Evolutionary conservation across 768 basidiomycete species (phyloP), one percentile per base, ranked within the genome.

Genomic region (Mycena venus): DNA sequence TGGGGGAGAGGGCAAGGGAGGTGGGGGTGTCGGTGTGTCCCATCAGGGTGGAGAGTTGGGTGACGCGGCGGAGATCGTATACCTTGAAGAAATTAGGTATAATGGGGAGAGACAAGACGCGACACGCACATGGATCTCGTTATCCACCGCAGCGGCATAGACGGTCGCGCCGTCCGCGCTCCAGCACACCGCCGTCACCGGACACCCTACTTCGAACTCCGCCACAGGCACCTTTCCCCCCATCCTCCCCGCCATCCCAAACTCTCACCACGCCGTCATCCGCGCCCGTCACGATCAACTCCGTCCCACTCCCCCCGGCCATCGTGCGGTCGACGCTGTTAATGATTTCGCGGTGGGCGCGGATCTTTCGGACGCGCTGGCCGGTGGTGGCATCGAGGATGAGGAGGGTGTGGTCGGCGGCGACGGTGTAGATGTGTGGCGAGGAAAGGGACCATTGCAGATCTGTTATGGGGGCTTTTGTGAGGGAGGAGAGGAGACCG

Each of bases 1-100:
- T 93, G 0, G 98, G 98, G 2, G 97, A 99, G 68, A 99, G 89
- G 0, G 95, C 85, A n/a, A 99, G 89, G 4, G 97, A 97, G 3
- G 96, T 95, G 3, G 98, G 96, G 1, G 97, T 99, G 80, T 99
- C 98, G 14, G 90, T 91, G 82, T 99, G 97, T 15, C 96, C 97
- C 29, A 88, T 84, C 6, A 99, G 90, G 15, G 93, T 86, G 79
- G 95, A 96, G 2, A 97, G 90, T 78, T 96, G 89, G 73, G 93
- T 91, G 72, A 91, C 86, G 84, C 96, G 97, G 79, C 98, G 91
- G 55, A 99, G 84, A 85, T 99, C 98, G 81, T 94, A 97, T 21
- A 96, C 92, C 95, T 97, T 74, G 11, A 44, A 15, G 70, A 23
- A n/a, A 36, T 34, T 11, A 23, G 19, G 47, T 21, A 23, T 49